Evolutionary conservation across 2,329 filamentous ascomycete genomes (phyloP).

Genomic region (Cryphonectria carpinicola): DNA sequence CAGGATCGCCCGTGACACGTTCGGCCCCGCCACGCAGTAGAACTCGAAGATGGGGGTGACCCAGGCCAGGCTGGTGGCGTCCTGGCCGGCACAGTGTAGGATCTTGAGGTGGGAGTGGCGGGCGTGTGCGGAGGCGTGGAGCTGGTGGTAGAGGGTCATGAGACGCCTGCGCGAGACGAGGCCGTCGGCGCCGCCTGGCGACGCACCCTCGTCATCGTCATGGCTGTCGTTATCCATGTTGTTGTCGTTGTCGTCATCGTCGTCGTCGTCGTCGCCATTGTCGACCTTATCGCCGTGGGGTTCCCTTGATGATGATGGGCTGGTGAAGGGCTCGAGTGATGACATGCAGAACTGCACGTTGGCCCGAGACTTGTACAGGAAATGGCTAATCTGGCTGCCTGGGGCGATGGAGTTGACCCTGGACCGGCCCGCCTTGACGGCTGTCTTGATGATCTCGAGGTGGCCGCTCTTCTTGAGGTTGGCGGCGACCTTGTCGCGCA

Average conservation of each 20-base stretch:
- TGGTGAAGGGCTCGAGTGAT: constrained; percentile 72
- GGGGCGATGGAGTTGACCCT: constrained; percentile 76
- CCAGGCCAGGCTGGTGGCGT: constrained; percentile 85
- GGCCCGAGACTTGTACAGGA: constrained; percentile 90
- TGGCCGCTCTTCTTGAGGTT: constrained; percentile 78
- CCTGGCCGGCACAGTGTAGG: constrained; percentile 75
- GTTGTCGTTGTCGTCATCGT: constrained; percentile 30
- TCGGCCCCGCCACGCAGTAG: constrained; percentile 89
- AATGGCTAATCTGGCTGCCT: constrained; percentile 82
- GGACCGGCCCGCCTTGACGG: constrained; percentile 73
- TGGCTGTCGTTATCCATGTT: background rate
- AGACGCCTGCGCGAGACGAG: constrained; percentile 69
- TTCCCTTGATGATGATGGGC: background rate
- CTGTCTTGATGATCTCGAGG: constrained; percentile 73
- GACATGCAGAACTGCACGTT: constrained; percentile 98
- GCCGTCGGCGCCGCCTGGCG: constrained; percentile 34
- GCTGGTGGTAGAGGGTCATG: constrained; percentile 80
- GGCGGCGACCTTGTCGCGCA: constrained; percentile 64
- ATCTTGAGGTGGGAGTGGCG: constrained; percentile 86
- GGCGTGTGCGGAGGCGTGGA: constrained; percentile 84
- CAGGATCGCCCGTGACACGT: constrained; percentile 65
- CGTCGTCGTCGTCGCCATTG: background rate
- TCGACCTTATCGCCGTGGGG: constrained; percentile 25
- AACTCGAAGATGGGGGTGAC: constrained; percentile 89
- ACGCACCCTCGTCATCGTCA: background rate